phyloP scores from a whole-genome alignment of 163 green algal genomes.

The Volvox carteri region DNA sequence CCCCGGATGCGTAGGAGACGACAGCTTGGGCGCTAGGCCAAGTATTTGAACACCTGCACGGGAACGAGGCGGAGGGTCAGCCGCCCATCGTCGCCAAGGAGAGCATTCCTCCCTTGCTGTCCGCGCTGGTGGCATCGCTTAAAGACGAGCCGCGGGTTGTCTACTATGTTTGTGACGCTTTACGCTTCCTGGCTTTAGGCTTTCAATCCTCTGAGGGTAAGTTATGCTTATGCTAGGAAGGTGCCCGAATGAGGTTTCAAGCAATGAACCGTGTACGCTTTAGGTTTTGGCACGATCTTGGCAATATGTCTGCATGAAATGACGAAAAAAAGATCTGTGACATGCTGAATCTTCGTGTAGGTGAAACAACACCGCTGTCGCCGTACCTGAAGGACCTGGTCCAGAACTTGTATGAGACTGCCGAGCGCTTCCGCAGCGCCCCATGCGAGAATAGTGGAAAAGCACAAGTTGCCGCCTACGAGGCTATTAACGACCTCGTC shows the following conservation, averaged over 20 bases:
- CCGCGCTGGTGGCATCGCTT: conserved; percentile 81
- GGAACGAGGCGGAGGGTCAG: conserved; percentile 59
- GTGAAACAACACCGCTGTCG: conserved; percentile 78
- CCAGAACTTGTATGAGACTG: conserved; percentile 74
- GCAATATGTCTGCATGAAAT: too few species aligned
- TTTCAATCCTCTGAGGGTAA: conserved; percentile 70
- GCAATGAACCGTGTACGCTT: too few species aligned
- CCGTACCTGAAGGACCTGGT: conserved; percentile 95
- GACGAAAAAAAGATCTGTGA: too few species aligned
- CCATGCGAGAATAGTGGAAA: conserved; percentile 55
- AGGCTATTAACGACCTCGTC: conserved; percentile 98
- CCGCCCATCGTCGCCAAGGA: conserved; percentile 59
- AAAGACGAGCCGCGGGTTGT: conserved; percentile 91
- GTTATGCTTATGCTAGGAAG: background rate
- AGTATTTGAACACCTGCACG: conserved; percentile 96
- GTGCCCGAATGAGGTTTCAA: too few species aligned
- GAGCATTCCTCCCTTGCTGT: conserved; percentile 73
- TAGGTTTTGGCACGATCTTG: too few species aligned
- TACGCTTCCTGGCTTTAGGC: conserved; percentile 87
- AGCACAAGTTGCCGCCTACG: conserved; percentile 88
- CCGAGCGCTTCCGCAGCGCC: conserved; percentile 65
- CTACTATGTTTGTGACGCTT: conserved; percentile 87
- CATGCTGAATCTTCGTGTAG: conserved; percentile 35
- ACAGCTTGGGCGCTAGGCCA: conserved; percentile 96
- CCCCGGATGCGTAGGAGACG: conserved; percentile 93